Evolutionary conservation across 2,329 filamentous ascomycete species (phyloP), one percentile per base, ranked within the genome.

Genomic region (Colletotrichum eremochloae): DNA sequence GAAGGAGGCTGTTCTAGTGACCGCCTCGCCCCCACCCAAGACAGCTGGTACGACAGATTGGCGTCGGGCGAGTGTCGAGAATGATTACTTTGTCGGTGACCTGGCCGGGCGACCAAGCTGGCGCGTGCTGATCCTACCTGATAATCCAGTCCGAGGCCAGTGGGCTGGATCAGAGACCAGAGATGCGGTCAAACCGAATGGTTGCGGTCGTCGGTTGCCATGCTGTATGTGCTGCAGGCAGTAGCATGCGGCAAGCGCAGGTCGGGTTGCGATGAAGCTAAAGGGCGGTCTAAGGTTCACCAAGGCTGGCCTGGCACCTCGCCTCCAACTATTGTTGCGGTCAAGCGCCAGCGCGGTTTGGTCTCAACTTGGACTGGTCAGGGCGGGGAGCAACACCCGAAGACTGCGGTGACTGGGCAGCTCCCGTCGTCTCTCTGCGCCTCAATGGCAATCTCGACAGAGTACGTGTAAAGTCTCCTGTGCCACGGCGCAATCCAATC

Each of bases 351-450:
- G 66, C 53, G 60, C 36, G 33, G 58, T 38, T 56, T 52, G 70
- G 55, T 70, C 70, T 70, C 70, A 72, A 70, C 70, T 72, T 70
- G 70, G 70, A 70, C 70, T 70, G 70, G 70, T 70, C 70, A 66
- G 61, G 70, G 70, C 66, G 70, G 67, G 65, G 60, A 64, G 67
- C 53, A 20, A 42, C 66, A 36, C 65, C 50, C 48, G 62, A 44
- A 68, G 44, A 68, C 60, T 72, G 60, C 69, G 66, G 66, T 64
- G 33, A 24, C 24, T 24, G 24, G 24, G 24, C 24, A 24, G 24
- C 1, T 24, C 33, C 33, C 48, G 48, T 33, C 24, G 18, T 24
- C 40, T 33, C 55, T 40, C 33, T 24, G 12, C 36, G 12, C 15
- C 20, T 40, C 36, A 24, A 57, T 56, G 36, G 58, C 12, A 31